A percentile compares a stretch with the other conserved stretches of the same genome.
Evolutionary conservation across 306 rosid species (phyloP).

Genomic region (Prunus mongolica): DNA sequence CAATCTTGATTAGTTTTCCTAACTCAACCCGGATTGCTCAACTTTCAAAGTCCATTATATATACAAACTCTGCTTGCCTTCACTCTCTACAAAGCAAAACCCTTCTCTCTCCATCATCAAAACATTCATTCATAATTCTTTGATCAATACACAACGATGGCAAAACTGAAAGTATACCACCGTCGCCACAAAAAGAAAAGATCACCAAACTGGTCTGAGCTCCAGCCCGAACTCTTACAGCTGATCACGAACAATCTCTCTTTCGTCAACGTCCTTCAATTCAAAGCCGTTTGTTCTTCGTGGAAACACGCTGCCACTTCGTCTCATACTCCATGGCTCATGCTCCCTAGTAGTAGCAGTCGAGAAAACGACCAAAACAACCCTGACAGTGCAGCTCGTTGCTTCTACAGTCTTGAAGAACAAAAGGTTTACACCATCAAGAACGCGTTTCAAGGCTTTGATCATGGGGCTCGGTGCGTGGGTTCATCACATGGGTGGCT

Average conservation of each 20-base stretch:
- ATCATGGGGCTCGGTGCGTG: neutral
- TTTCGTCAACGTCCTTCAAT: neutral
- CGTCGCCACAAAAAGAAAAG: neutral
- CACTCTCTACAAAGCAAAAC: too few relatives aligned
- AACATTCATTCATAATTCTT: neutral
- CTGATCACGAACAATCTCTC: neutral
- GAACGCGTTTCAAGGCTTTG: neutral
- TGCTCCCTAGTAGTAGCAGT: neutral
- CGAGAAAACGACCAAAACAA: neutral
- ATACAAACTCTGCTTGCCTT: too few relatives aligned
- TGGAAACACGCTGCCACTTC: neutral
- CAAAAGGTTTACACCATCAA: neutral
- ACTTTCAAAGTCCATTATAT: too few relatives aligned
- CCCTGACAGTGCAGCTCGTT: neutral
- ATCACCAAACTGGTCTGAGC: neutral
- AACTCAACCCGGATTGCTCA: too few relatives aligned
- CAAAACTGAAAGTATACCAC: neutral
- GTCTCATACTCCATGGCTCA: neutral
- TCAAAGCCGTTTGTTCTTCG: neutral
- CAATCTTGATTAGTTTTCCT: too few relatives aligned
- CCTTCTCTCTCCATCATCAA: neutral
- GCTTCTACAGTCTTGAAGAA: neutral
- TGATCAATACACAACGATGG: neutral
- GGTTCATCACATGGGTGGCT: constrained; percentile 11
- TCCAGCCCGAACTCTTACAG: neutral